Conservation (phyloP, 306 rosid genomes). For the Malus asiatica region DNA sequence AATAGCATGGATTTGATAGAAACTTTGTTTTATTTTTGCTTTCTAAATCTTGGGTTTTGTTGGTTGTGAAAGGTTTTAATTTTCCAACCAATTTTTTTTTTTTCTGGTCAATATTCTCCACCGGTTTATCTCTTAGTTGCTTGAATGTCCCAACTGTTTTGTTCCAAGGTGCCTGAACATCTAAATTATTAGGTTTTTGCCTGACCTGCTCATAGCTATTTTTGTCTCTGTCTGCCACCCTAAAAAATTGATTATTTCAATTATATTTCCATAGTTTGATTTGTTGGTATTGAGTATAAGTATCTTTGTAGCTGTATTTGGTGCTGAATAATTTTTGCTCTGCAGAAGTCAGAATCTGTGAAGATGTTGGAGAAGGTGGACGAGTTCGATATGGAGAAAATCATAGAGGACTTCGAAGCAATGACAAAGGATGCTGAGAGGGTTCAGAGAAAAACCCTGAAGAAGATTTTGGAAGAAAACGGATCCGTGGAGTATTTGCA, state of each 20-base stretch:
- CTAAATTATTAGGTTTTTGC: neutral
- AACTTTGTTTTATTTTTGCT: neutral
- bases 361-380: conserved; percentile 70
- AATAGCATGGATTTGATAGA: neutral
- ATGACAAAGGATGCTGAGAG: conserved; percentile 62
- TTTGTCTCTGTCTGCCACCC: neutral
- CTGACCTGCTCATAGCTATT: neutral
- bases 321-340: neutral
- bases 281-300: neutral
- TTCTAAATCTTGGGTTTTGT: neutral
- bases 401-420: conserved; percentile 68
- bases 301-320: neutral
- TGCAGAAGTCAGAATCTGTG: conserved; percentile 1
- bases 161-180: neutral
- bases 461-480: conserved; percentile 66
- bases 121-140: neutral
- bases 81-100: too few relatives aligned
- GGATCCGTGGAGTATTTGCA: conserved; percentile 70
- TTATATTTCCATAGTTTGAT: neutral
- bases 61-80: neutral
- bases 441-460: conserved; percentile 61
- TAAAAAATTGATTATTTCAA: neutral
- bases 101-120: neutral
- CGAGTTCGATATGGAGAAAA: conserved; percentile 50
- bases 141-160: neutral